A percentile compares a stretch with the other conserved stretches of the same genome.
These are phyloP conservation scores for Serendipita sp. DNA, from an alignment of 1,284 basidiomycete species.

Conservation along the genomic window DNA sequence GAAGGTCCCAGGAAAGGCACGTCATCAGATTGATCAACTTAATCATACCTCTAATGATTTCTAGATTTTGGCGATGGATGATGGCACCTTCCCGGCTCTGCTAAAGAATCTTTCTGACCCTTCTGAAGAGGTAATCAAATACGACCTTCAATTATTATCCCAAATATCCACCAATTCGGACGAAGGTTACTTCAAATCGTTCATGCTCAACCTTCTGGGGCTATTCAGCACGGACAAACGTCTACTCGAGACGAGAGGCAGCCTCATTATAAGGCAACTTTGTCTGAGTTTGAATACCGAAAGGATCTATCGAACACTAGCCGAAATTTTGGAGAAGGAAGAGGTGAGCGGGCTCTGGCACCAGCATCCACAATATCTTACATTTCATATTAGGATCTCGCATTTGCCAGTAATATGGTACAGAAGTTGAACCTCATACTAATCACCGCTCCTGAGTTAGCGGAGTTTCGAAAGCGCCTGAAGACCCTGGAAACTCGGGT, in stretches of 20 bases:
- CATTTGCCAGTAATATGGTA: conserved; percentile 94
- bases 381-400: conserved; percentile 54
- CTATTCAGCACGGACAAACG: conserved; percentile 91
- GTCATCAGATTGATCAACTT: conserved; percentile 9
- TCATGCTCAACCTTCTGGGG: conserved; percentile 90
- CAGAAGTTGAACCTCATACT: conserved; percentile 95
- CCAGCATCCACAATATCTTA: neutral
- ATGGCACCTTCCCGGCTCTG: conserved; percentile 89
- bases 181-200: conserved; percentile 87
- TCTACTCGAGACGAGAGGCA: conserved; percentile 83
- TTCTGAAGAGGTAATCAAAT: conserved; percentile 93
- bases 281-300: conserved; percentile 93
- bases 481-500: conserved; percentile 91
- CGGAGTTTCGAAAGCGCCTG: conserved; percentile 83
- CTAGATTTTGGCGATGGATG: conserved; percentile 88
- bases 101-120: conserved; percentile 94
- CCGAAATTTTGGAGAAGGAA: conserved; percentile 95
- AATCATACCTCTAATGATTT: neutral
- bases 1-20: conserved; percentile 86
- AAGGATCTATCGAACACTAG: conserved; percentile 88
- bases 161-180: conserved; percentile 93
- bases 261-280: conserved; percentile 89
- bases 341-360: conserved; percentile 42
- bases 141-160: conserved; percentile 87
- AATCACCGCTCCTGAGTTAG: conserved; percentile 89